These are phyloP conservation scores for Gonium pectorale DNA, from an alignment of 139 green algal genomes.

Conservation along the genomic window DNA sequence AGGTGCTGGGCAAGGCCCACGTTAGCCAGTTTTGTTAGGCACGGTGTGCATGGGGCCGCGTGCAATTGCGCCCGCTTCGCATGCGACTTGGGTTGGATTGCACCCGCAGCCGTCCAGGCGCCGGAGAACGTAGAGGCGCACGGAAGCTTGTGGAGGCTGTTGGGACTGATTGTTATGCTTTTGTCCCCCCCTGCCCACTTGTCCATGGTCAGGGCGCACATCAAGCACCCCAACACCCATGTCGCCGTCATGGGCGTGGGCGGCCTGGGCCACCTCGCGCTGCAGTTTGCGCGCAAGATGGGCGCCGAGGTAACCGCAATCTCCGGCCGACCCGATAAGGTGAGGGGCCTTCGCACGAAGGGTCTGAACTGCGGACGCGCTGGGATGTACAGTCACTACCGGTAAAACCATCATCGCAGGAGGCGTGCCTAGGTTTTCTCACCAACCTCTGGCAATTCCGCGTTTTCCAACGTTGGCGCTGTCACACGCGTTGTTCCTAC, in stretches of 20 bases:
- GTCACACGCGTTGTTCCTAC: too few species aligned
- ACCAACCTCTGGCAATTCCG: too few species aligned
- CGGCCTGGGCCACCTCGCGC: conserved; percentile 65
- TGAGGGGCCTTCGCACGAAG: too few species aligned
- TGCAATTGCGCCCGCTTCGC: too few species aligned
- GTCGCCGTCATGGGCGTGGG: conserved; percentile 69
- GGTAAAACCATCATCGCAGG: not conserved
- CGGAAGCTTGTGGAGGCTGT: too few species aligned
- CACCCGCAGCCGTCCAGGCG: too few species aligned
- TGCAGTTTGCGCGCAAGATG: conserved; percentile 60
- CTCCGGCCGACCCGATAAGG: conserved; percentile 48
- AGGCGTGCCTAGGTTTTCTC: not conserved
- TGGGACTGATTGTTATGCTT: too few species aligned
- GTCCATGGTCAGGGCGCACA: not conserved
- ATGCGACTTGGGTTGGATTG: too few species aligned
- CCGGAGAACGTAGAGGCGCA: too few species aligned
- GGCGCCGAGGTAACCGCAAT: conserved; percentile 65
- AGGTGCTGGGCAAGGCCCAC: not conserved
- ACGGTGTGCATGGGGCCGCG: not conserved
- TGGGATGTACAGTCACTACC: too few species aligned
- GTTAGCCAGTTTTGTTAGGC: not conserved
- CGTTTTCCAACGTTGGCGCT: too few species aligned
- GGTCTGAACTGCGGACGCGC: too few species aligned
- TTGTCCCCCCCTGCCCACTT: not conserved
- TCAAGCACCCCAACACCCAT: conserved; percentile 38